A percentile compares a stretch with the other conserved stretches of the same genome.
phyloP scores from a whole-genome alignment of 192 early-diverging fungal species.

The Phycomyces nitens region DNA sequence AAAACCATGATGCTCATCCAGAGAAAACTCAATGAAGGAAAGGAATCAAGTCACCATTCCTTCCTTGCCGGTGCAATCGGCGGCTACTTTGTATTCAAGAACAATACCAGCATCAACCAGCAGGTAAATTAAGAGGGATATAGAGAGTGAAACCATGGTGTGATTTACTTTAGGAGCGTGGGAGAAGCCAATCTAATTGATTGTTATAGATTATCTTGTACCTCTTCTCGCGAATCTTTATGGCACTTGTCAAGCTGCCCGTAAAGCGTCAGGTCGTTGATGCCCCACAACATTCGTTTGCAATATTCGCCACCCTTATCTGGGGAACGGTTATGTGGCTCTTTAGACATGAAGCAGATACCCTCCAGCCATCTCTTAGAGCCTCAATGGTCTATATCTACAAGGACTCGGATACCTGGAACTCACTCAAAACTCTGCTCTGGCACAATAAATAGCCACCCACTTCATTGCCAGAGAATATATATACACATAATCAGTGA shows the following conservation, averaged over 20 bases:
- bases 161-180: neutral
- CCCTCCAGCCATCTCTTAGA: constrained; percentile 87
- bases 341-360: constrained; percentile 84
- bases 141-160: no score
- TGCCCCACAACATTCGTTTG: constrained; percentile 78
- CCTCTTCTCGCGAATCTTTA: constrained; percentile 86
- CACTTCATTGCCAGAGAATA: neutral
- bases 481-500: no score
- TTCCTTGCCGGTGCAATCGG: constrained; percentile 91
- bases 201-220: constrained; percentile 81
- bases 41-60: constrained; percentile 73
- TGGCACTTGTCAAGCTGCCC: constrained; percentile 80
- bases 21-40: constrained; percentile 64
- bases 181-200: neutral
- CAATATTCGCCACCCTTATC: constrained; percentile 87
- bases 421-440: constrained; percentile 66
- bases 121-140: constrained; percentile 69
- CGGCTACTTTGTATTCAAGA: constrained; percentile 91
- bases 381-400: constrained; percentile 95
- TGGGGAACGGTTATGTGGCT: constrained; percentile 97
- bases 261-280: constrained; percentile 68
- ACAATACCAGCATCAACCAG: constrained; percentile 93
- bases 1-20: constrained; percentile 85
- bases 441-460: constrained; percentile 76
- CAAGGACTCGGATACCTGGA: constrained; percentile 81